Evolutionary conservation across 139 green algal genomes (phyloP).

Genomic region (Chlamydomonas sphaeroides): DNA sequence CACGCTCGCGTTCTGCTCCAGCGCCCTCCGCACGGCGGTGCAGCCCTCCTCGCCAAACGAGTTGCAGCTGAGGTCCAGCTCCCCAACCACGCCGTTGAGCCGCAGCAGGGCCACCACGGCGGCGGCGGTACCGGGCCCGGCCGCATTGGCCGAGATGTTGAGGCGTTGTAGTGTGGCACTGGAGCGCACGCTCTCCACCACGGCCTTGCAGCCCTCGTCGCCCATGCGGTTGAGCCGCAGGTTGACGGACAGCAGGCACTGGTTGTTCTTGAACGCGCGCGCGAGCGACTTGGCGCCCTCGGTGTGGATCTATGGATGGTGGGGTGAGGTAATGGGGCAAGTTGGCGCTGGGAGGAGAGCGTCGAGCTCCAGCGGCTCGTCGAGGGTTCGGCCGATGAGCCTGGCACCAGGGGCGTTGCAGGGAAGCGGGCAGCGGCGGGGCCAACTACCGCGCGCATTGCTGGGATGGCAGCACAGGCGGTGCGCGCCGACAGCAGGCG

Average conservation of each 20-base stretch:
- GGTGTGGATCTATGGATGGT: constrained; percentile 76
- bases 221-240: constrained; percentile 80
- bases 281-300: constrained; percentile 80
- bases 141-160: constrained; percentile 72
- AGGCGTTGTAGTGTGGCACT: constrained; percentile 65
- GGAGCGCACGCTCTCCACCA: constrained; percentile 41
- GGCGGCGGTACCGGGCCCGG: constrained; percentile 44
- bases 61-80: constrained; percentile 77
- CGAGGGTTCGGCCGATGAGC: no score
- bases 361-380: no score
- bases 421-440: no score
- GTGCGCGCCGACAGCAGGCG: no score
- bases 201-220: constrained; percentile 71
- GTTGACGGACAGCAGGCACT: constrained; percentile 61
- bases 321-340: no score
- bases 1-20: constrained; percentile 50
- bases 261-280: constrained; percentile 67
- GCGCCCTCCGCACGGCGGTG: constrained; percentile 17
- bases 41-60: constrained; percentile 44
- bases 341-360: no score
- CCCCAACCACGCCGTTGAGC: constrained; percentile 55
- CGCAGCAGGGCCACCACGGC: constrained; percentile 61
- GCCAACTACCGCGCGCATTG: no score
- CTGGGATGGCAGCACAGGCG: no score
- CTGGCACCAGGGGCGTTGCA: no score